Evolutionary conservation across 352 stramenopile genomes (phyloP).

Genomic region (Blastocystis sp.): DNA sequence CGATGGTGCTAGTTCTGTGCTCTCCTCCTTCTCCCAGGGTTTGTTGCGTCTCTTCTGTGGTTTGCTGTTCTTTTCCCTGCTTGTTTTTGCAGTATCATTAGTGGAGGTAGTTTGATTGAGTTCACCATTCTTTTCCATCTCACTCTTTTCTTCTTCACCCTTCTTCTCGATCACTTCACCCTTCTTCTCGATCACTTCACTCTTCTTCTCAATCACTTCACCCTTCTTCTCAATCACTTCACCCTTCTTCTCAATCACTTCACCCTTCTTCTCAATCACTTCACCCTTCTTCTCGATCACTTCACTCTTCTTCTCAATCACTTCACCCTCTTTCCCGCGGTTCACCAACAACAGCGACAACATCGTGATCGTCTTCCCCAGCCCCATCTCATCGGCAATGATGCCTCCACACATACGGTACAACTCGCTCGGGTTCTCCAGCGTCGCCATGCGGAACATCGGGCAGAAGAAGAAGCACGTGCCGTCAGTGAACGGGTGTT

Average conservation of each 20-base stretch:
- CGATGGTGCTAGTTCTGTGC: neutral
- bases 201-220: slow-evolving; percentile 75
- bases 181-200: slow-evolving; percentile 6
- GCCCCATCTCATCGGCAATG: slow-evolving; percentile 85
- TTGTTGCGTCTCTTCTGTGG: slow-evolving; percentile 63
- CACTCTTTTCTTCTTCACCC: too few species aligned
- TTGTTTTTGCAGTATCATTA: too few species aligned
- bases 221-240: neutral
- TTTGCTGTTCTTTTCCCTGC: too few species aligned
- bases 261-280: slow-evolving; percentile 73
- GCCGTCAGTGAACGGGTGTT: slow-evolving; percentile 13
- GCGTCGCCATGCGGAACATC: slow-evolving; percentile 20
- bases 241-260: slow-evolving; percentile 75
- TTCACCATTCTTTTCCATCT: too few species aligned
- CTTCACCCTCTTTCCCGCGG: slow-evolving; percentile 8
- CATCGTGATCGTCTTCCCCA: slow-evolving; percentile 80
- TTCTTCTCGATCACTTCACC: slow-evolving; percentile 76
- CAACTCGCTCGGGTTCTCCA: slow-evolving; percentile 72
- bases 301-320: slow-evolving; percentile 75
- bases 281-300: slow-evolving; percentile 72
- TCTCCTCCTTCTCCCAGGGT: slow-evolving; percentile 74
- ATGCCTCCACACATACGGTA: slow-evolving; percentile 79
- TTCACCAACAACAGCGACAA: slow-evolving; percentile 74
- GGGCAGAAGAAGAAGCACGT: slow-evolving; percentile 62
- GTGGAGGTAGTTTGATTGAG: too few species aligned